Percentiles rank a stretch among this genome's conserved stretches.
These are phyloP conservation scores for Daedaleopsis sinensis DNA, from an alignment of 768 basidiomycete species.

Conservation along the genomic window DNA sequence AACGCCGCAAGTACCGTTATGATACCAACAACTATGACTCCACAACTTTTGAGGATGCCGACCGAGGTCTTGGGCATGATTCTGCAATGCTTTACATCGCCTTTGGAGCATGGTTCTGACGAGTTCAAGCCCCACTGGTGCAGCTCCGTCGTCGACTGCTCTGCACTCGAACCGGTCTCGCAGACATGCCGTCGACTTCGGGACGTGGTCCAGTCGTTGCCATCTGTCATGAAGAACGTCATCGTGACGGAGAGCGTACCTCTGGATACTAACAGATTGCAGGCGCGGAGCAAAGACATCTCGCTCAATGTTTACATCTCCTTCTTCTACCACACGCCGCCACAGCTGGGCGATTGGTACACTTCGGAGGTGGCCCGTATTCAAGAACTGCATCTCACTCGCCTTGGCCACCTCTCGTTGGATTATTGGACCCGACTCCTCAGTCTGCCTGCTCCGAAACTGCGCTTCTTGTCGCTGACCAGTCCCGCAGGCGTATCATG, in stretches of 20 bases:
- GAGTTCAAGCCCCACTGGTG: background rate
- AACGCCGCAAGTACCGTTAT: background rate
- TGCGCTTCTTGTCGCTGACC: background rate
- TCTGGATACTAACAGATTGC: background rate
- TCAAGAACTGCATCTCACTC: background rate
- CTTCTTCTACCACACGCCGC: background rate
- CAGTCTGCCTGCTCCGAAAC: background rate
- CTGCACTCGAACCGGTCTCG: background rate
- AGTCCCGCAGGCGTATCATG: background rate
- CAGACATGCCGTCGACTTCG: background rate
- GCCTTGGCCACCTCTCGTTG: background rate
- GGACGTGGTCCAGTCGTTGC: background rate
- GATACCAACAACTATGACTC: background rate
- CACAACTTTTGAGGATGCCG: background rate
- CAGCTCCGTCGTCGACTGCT: background rate
- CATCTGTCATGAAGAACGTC: background rate
- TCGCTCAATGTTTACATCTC: slow-evolving; percentile 1
- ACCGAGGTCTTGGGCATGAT: background rate
- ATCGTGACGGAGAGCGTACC: background rate
- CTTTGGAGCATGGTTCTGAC: background rate
- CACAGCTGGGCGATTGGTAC: background rate
- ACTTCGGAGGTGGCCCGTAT: background rate
- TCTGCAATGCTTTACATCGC: background rate
- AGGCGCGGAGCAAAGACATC: background rate
- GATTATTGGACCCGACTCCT: background rate